phyloP scores from a whole-genome alignment of 164 flowering plant genomes.

The Chimonanthus salicifolius region DNA sequence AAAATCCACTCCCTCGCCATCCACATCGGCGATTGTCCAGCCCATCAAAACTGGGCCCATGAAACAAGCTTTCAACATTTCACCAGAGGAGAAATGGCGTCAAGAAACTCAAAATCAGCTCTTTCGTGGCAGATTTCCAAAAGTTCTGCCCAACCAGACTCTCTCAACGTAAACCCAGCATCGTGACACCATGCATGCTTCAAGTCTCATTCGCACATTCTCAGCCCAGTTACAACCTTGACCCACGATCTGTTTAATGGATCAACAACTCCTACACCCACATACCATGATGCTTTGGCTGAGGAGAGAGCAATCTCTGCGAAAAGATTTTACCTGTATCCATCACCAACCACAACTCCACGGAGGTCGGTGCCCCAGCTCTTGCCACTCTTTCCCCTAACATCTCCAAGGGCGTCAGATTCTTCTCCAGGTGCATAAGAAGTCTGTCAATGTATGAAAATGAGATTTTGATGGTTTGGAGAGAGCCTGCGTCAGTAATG shows the following conservation, averaged over 20 bases:
- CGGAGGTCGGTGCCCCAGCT: constrained; percentile 66
- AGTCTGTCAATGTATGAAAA: background rate
- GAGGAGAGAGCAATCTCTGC: constrained; percentile 89
- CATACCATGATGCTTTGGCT: constrained; percentile 4
- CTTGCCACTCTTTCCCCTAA: constrained; percentile 77
- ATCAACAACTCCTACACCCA: constrained; percentile 25
- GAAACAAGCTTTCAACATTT: constrained; percentile 72
- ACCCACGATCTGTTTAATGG: constrained; percentile 43
- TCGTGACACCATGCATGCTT: constrained; percentile 81
- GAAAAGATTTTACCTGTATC: constrained; percentile 81
- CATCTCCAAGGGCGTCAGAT: constrained; percentile 60
- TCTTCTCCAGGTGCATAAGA: background rate
- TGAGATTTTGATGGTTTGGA: background rate
- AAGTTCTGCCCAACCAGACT: constrained; percentile 22
- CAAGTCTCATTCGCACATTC: constrained; percentile 65
- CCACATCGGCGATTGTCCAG: constrained; percentile 34
- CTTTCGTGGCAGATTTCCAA: constrained; percentile 29
- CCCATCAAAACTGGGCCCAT: constrained; percentile 56
- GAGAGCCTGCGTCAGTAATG: background rate
- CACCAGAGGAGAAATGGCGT: constrained; percentile 71
- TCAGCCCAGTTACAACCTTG: constrained; percentile 90
- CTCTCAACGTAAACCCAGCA: constrained; percentile 54
- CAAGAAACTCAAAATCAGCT: constrained; percentile 74
- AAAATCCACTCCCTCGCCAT: constrained; percentile 28
- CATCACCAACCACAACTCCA: constrained; percentile 56